Percentiles rank a stretch among this genome's conserved stretches.
Conservation (phyloP, 1,284 basidiomycete genomes). For the Athelia psychrophila region DNA sequence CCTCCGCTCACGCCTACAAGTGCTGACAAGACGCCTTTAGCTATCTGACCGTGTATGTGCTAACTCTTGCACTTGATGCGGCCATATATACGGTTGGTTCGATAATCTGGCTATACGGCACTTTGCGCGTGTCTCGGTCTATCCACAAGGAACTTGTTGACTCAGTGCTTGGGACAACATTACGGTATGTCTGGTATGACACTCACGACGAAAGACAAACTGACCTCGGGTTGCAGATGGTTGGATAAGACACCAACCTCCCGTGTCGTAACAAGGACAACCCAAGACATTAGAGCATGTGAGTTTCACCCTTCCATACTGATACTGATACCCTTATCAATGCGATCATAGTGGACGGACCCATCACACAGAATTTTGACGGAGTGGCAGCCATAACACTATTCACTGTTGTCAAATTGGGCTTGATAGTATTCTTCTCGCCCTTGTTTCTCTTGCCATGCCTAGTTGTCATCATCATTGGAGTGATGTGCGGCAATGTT, state of each 20-base stretch:
- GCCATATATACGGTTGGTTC: constrained; percentile 22
- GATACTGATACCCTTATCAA: no score
- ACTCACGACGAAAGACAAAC: background rate
- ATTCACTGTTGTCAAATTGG: constrained; percentile 29
- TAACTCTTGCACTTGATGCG: constrained; percentile 5
- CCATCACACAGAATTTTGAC: constrained; percentile 8
- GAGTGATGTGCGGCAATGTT: constrained; percentile 40
- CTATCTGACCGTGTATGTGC: constrained; percentile 39
- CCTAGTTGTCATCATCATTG: constrained; percentile 35
- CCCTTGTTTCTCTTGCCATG: constrained; percentile 26
- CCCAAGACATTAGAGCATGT: constrained; percentile 9
- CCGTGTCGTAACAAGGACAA: constrained; percentile 42
- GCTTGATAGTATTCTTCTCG: constrained; percentile 33
- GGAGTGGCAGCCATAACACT: constrained; percentile 17
- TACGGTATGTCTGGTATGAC: constrained; percentile 28
- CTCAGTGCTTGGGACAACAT: constrained; percentile 53
- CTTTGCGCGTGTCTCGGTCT: constrained; percentile 49
- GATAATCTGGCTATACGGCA: constrained; percentile 27
- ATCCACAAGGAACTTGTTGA: constrained; percentile 59
- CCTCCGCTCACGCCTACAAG: background rate
- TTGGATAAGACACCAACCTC: constrained; percentile 53
- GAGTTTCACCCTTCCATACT: background rate
- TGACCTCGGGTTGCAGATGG: constrained; percentile 28
- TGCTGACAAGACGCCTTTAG: constrained; percentile 11
- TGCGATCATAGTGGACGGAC: constrained; percentile 11